Evolutionary conservation across 768 basidiomycete genomes (phyloP).

Genomic region (Tylopilus balloui): DNA sequence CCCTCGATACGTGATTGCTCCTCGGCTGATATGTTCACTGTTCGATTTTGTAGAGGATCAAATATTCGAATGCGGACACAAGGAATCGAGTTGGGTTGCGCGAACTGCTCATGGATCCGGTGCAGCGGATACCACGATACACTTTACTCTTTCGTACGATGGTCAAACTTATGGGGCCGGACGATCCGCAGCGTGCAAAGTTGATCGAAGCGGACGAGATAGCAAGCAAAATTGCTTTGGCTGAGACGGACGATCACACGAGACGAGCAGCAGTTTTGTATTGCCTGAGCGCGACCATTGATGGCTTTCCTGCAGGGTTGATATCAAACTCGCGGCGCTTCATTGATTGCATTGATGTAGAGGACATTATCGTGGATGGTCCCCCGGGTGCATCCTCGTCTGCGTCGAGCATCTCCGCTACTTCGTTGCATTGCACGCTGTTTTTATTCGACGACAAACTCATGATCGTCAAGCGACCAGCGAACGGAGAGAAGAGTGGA

Average conservation of each 20-base stretch:
- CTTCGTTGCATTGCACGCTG: slow-evolving; percentile 74
- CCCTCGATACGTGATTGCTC: slow-evolving; percentile 6
- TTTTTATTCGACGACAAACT: slow-evolving; percentile 95
- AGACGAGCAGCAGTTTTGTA: slow-evolving; percentile 86
- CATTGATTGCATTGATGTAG: slow-evolving; percentile 90
- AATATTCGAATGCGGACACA: slow-evolving; percentile 72
- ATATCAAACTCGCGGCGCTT: slow-evolving; percentile 85
- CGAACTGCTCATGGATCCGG: slow-evolving; percentile 93
- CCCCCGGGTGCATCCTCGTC: slow-evolving; percentile 38
- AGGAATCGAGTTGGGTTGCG: slow-evolving; percentile 83
- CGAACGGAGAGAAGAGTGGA: slow-evolving; percentile 71
- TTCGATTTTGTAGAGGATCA: slow-evolving; percentile 58
- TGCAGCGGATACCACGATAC: slow-evolving; percentile 93
- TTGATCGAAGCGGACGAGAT: slow-evolving; percentile 82
- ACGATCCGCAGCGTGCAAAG: slow-evolving; percentile 73
- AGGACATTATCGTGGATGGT: slow-evolving; percentile 63
- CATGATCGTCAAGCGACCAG: slow-evolving; percentile 83
- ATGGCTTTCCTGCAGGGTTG: slow-evolving; percentile 87
- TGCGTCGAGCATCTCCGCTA: slow-evolving; percentile 38
- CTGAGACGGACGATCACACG: slow-evolving; percentile 89
- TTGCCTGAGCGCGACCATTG: slow-evolving; percentile 77
- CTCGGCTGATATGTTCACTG: slow-evolving; percentile 3
- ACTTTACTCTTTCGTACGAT: slow-evolving; percentile 90
- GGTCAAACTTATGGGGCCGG: slow-evolving; percentile 80
- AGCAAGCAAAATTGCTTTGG: slow-evolving; percentile 85